Percentiles rank a stretch among this genome's conserved stretches.
Conservation (phyloP, 139 green algal genomes). For the Micromonas commoda region DNA sequence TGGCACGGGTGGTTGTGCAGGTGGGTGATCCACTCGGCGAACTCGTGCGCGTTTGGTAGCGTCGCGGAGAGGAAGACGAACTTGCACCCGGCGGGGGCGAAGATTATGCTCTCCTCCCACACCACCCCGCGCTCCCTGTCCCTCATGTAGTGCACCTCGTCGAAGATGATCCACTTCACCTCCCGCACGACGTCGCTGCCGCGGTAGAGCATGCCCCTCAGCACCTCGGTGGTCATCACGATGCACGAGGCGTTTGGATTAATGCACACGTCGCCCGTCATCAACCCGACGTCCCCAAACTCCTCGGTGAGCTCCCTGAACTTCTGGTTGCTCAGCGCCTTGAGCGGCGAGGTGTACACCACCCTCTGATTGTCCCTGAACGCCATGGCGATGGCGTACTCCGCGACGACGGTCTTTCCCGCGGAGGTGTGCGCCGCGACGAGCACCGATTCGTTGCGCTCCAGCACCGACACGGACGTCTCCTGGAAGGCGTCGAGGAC, state of each 20-base stretch:
- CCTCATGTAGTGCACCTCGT: slow-evolving; percentile 96
- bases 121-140: slow-evolving; percentile 96
- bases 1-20: slow-evolving; percentile 84
- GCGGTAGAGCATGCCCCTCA: slow-evolving; percentile 65
- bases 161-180: slow-evolving; percentile 87
- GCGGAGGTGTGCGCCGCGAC: slow-evolving; percentile 71
- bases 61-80: slow-evolving; percentile 95
- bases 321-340: slow-evolving; percentile 83
- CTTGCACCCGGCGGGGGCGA: slow-evolving; percentile 66
- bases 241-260: slow-evolving; percentile 80
- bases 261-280: slow-evolving; percentile 86
- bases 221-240: slow-evolving; percentile 99
- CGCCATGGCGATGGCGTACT: slow-evolving; percentile 85
- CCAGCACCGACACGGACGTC: slow-evolving; percentile 38
- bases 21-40: slow-evolving; percentile 82
- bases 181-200: slow-evolving; percentile 82
- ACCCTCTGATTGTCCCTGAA: slow-evolving; percentile 48
- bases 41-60: slow-evolving; percentile 88
- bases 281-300: slow-evolving; percentile 59
- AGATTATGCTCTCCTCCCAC: slow-evolving; percentile 98
- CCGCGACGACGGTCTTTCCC: slow-evolving; percentile 72
- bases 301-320: slow-evolving; percentile 66
- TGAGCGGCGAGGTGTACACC: slow-evolving; percentile 79
- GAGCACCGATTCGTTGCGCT: slow-evolving; percentile 40
- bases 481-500: slow-evolving; percentile 64